A percentile compares a stretch with the other conserved stretches of the same genome.
Evolutionary conservation across 805 yeast genomes (phyloP).

Genomic region (Cyberlindnera xylosilytica): DNA sequence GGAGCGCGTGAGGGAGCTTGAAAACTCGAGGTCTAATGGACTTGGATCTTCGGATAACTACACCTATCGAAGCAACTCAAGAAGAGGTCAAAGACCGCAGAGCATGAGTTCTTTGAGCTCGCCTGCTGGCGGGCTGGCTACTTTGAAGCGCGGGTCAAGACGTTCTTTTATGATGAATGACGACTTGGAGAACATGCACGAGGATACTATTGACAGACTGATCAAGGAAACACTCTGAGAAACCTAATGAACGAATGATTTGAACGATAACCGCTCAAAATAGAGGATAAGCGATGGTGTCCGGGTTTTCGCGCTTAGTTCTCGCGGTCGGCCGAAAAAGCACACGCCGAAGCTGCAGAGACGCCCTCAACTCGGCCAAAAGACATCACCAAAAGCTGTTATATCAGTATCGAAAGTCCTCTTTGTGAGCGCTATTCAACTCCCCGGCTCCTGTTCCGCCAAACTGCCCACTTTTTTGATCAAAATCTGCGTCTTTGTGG

Average conservation of each 20-base stretch:
- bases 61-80: background rate
- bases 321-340: constrained; percentile 4
- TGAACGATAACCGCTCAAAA: background rate
- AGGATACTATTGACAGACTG: constrained; percentile 17
- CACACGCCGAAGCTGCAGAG: constrained; percentile 2
- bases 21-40: constrained; percentile 7
- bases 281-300: constrained; percentile 1
- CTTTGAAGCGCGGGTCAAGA: background rate
- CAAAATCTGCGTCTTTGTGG: background rate
- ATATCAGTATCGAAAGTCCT: background rate
- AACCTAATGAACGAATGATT: background rate
- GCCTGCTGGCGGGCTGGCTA: background rate
- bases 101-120: constrained; percentile 6
- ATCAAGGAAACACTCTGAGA: constrained; percentile 12
- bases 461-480: background rate
- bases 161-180: background rate
- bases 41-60: background rate
- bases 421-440: background rate
- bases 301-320: constrained; percentile 3
- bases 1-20: constrained; percentile 29
- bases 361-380: background rate
- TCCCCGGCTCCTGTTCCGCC: background rate
- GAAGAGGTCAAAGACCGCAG: constrained; percentile 6
- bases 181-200: constrained; percentile 5
- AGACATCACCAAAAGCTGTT: background rate